A percentile compares a stretch with the other conserved stretches of the same genome.
Evolutionary conservation across 2,329 filamentous ascomycete species (phyloP).

Genomic region (Verticillium albo-atrum): DNA sequence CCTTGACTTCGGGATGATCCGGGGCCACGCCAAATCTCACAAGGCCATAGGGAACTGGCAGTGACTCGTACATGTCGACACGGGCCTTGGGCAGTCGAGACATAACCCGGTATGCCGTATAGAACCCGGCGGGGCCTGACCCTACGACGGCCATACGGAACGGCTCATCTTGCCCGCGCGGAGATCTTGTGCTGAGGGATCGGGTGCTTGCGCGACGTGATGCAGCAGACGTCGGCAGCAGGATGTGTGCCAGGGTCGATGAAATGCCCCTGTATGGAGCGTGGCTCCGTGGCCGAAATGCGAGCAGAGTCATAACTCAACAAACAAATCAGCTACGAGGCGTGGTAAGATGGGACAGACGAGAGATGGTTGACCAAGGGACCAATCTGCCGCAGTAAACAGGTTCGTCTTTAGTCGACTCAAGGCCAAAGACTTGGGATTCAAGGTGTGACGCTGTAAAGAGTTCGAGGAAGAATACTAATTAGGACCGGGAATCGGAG

Average conservation of each 20-base stretch:
- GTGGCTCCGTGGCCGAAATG: neutral
- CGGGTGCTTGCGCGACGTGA: neutral
- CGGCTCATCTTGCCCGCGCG: conserved; percentile 35
- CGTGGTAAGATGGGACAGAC: neutral
- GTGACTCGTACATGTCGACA: conserved; percentile 93
- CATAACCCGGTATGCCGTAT: conserved; percentile 83
- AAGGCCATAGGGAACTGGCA: conserved; percentile 89
- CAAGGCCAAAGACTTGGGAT: too few relatives aligned
- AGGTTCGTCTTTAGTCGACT: too few relatives aligned
- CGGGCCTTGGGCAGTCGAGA: conserved; percentile 64
- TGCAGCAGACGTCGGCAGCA: neutral
- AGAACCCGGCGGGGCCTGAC: conserved; percentile 94
- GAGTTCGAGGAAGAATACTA: neutral
- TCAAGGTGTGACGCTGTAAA: too few relatives aligned
- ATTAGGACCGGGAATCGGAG: neutral
- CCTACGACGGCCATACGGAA: conserved; percentile 85
- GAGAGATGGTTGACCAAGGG: too few relatives aligned
- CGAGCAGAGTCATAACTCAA: neutral
- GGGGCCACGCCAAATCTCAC: conserved; percentile 95
- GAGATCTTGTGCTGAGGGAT: neutral
- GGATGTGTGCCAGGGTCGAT: neutral
- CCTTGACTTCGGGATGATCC: conserved; percentile 97
- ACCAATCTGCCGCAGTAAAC: too few relatives aligned
- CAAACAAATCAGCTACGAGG: neutral
- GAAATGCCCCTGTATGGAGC: neutral